phyloP scores from a whole-genome alignment of 1,284 basidiomycete species.

The Puccinia coronata region DNA sequence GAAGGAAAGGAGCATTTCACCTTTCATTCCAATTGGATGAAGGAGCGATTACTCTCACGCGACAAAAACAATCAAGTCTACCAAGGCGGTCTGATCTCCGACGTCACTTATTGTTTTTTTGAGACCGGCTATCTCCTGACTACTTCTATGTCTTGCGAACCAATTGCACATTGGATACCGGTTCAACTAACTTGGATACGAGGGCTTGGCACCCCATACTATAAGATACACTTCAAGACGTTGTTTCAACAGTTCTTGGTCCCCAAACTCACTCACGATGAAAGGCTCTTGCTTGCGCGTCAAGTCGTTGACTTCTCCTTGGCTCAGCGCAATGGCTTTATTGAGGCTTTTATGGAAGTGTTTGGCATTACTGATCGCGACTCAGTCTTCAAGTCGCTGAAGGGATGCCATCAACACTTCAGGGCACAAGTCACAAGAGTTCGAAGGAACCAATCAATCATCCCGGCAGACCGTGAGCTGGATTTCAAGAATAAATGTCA shows the following conservation, averaged over 20 bases:
- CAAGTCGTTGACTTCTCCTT: neutral
- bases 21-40: too few species aligned
- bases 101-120: too few species aligned
- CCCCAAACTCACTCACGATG: neutral
- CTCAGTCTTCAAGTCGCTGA: neutral
- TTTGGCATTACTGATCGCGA: neutral
- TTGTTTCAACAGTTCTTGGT: neutral
- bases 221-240: neutral
- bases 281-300: neutral
- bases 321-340: neutral
- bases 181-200: neutral
- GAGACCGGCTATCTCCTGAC: too few species aligned
- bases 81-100: too few species aligned
- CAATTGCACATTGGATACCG: neutral
- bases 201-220: neutral
- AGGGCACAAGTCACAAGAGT: neutral
- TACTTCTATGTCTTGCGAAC: neutral
- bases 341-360: neutral
- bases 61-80: too few species aligned
- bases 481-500: neutral
- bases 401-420: conserved; percentile 2
- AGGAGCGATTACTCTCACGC: too few species aligned
- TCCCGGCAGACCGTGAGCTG: too few species aligned
- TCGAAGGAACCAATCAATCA: neutral
- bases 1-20: too few species aligned